Conservation (phyloP, 768 basidiomycete genomes). For the Boletus sp. region DNA sequence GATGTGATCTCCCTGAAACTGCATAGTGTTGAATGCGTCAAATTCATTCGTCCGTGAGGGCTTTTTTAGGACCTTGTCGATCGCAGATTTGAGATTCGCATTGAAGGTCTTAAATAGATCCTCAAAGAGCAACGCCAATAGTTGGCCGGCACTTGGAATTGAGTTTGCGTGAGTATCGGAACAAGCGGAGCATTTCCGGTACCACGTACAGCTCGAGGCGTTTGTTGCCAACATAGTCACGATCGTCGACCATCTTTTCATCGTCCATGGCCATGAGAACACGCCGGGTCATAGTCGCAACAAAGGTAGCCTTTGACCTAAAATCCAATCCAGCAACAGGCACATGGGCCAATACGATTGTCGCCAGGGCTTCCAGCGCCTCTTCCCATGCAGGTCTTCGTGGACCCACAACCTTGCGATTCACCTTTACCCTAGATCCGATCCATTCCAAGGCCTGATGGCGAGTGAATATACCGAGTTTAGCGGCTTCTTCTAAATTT, state of each 20-base stretch:
- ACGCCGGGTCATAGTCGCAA: constrained; percentile 94
- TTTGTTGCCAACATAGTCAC: constrained; percentile 99
- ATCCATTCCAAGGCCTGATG: constrained; percentile 96
- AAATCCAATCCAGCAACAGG: constrained; percentile 89
- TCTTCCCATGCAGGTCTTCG: constrained; percentile 89
- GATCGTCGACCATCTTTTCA: constrained; percentile 95
- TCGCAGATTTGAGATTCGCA: constrained; percentile 87
- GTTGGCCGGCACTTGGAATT: constrained; percentile 83
- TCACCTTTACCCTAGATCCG: constrained; percentile 87
- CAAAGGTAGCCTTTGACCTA: constrained; percentile 91
- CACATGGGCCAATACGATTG: constrained; percentile 95
- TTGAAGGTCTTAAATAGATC: constrained; percentile 99
- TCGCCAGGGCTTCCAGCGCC: constrained; percentile 93
- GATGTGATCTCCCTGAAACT: constrained; percentile 94
- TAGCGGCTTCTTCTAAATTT: constrained; percentile 92
- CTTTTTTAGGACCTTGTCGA: constrained; percentile 97
- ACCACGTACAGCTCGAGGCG: constrained; percentile 86
- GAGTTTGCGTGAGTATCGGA: constrained; percentile 8
- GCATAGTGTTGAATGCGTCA: constrained; percentile 92
- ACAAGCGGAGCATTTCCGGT: constrained; percentile 2
- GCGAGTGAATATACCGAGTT: constrained; percentile 84
- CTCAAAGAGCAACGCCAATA: constrained; percentile 93
- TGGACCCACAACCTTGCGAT: constrained; percentile 75
- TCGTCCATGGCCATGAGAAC: constrained; percentile 97
- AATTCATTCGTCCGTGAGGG: constrained; percentile 91